phyloP scores from a whole-genome alignment of 306 rosid species.

The Cicer chorassanicum region DNA sequence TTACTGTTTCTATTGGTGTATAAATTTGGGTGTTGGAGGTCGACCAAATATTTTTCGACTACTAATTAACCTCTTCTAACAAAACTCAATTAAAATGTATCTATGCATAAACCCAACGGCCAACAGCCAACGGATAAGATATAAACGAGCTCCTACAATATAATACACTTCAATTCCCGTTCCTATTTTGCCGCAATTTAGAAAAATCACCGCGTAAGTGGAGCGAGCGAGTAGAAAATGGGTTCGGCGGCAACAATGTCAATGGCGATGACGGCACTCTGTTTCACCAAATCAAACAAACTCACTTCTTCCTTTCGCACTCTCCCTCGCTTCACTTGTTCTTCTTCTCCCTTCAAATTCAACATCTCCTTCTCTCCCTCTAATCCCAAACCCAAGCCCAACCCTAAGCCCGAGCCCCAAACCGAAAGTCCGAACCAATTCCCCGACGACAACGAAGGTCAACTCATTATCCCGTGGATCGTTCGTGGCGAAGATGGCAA shows the following conservation, averaged over 20 bases:
- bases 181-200: background rate
- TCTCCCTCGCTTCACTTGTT: conserved; percentile 63
- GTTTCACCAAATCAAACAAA: conserved; percentile 52
- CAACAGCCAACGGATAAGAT: background rate
- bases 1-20: too few relatives aligned
- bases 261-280: conserved; percentile 49
- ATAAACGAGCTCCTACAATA: background rate
- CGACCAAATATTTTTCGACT: too few relatives aligned
- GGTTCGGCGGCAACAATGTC: conserved; percentile 33
- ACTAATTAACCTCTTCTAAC: too few relatives aligned
- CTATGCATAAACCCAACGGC: too few relatives aligned
- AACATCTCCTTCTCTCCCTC: conserved; percentile 85
- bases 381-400: conserved; percentile 31
- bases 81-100: too few relatives aligned
- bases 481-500: conserved; percentile 86
- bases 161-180: background rate
- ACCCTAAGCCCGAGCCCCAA: conserved; percentile 16
- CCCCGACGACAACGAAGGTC: conserved; percentile 40
- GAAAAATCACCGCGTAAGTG: background rate
- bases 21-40: too few relatives aligned
- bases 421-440: conserved; percentile 15
- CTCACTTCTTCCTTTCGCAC: conserved; percentile 54
- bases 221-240: background rate
- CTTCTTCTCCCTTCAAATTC: conserved; percentile 62
- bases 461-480: conserved; percentile 82